phyloP scores from a whole-genome alignment of 805 yeast species.

The Helenozyma baotianmanensis region DNA sequence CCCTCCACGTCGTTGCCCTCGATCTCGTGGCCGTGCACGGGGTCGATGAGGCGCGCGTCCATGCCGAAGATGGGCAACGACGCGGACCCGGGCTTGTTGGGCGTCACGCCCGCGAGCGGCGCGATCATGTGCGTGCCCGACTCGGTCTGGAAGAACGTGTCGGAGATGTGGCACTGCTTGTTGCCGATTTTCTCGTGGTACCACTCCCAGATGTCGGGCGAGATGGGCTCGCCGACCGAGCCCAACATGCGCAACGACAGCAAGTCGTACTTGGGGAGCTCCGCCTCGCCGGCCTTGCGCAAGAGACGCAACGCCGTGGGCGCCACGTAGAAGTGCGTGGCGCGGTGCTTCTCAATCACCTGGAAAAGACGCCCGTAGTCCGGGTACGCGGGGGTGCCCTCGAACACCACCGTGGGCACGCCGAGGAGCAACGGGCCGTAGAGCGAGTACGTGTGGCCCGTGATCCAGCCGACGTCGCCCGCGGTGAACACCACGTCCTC shows the following conservation, averaged over 20 bases:
- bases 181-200: conserved; percentile 69
- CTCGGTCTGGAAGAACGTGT: conserved; percentile 90
- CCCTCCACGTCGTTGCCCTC: conserved; percentile 73
- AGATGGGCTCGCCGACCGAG: conserved; percentile 84
- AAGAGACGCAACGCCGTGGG: conserved; percentile 78
- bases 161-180: conserved; percentile 66
- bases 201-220: conserved; percentile 88
- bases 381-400: conserved; percentile 87
- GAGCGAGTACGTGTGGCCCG: conserved; percentile 80
- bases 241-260: conserved; percentile 66
- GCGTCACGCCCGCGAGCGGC: conserved; percentile 70
- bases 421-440: conserved; percentile 79
- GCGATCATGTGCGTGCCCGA: conserved; percentile 77
- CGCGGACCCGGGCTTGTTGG: conserved; percentile 83
- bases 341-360: conserved; percentile 65
- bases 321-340: conserved; percentile 77
- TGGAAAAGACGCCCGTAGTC: conserved; percentile 77
- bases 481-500: conserved; percentile 79
- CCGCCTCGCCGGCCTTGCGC: conserved; percentile 68
- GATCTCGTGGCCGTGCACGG: conserved; percentile 67
- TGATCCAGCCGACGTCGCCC: conserved; percentile 90
- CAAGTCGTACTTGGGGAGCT: conserved; percentile 58
- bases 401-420: conserved; percentile 74
- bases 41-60: conserved; percentile 67
- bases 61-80: conserved; percentile 83